Evolutionary conservation across 805 yeast species (phyloP), one percentile per base, ranked within the genome.

Genomic region (Metschnikowia anglica): DNA sequence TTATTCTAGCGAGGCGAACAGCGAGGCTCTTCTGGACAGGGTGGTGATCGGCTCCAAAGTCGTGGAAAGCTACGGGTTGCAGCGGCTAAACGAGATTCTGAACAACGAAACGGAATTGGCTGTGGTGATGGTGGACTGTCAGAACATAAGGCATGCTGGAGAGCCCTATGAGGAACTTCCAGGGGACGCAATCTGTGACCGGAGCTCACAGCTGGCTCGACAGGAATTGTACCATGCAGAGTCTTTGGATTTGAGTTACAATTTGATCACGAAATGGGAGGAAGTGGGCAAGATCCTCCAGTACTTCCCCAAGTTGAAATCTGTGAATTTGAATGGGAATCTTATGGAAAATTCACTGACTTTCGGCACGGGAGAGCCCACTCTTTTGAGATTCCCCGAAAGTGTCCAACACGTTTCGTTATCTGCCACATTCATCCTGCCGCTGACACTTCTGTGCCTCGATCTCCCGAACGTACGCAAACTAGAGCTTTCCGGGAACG

Each of bases 61-160:
- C 5, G 79, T 80, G 7, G 82, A 85, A 53, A 73, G 77, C 20
- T 75, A 68, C 43, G 96, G 96, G 0, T 81, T 86, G 55, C 83
- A 77, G 18, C 73, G 76, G 47, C 58, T 83, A 33, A 70, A 74
- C 34, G 37, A 52, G n/a, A 53, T 72, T 11, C 83, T 79, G 49
- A 58, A 73, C 1, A 62, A 82, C 44, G 71, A 80, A 30, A 51
- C 48, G 3, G 58, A 65, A 9, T 63, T 87, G 38, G 53, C 49
- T n/a, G 62, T 70, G 4, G 66, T 82, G 0, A 73, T 87, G 0
- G 56, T 88, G 30, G 76, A 75, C 24, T 58, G 67, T 18, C 61
- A 72, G 43, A 44, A 63, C 6, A 61, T 85, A 13, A 32, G 23
- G 8, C 9, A 1, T 5, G 46, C 48, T 2, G 48, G 46, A 2